phyloP scores from a whole-genome alignment of 2,329 filamentous ascomycete species.

The Ceratocystis cacaofunesta region DNA sequence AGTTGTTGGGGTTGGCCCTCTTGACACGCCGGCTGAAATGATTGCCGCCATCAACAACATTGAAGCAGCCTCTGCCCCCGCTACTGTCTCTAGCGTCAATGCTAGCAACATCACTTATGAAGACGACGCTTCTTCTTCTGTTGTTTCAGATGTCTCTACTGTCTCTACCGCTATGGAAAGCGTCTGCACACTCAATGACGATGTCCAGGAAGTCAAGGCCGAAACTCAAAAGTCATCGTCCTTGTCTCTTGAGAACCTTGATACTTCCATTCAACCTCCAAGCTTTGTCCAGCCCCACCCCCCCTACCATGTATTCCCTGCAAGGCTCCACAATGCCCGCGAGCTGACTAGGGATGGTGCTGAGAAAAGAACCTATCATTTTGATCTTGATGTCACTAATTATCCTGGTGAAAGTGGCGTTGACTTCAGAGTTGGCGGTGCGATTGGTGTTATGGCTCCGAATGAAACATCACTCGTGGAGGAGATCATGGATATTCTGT shows the following conservation, averaged over 20 bases:
- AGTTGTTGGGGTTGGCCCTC: conserved; percentile 1
- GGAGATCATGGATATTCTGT: conserved; percentile 66
- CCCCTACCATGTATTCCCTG: conserved; percentile 80
- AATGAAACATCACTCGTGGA: conserved; percentile 68
- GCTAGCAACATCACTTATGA: background rate
- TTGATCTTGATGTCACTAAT: conserved; percentile 89
- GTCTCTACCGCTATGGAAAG: conserved; percentile 33
- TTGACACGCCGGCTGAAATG: conserved; percentile 16
- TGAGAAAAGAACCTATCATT: conserved; percentile 94
- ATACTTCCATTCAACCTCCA: conserved; percentile 59
- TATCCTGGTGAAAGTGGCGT: conserved; percentile 73
- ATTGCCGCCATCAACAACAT: conserved; percentile 16
- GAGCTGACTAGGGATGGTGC: conserved; percentile 79
- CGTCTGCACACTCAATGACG: conserved; percentile 6
- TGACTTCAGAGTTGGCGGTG: conserved; percentile 93
- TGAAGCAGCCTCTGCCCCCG: background rate
- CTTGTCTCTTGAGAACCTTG: conserved; percentile 28
- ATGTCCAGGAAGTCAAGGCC: conserved; percentile 10
- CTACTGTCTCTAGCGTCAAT: background rate
- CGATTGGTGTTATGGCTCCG: conserved; percentile 82
- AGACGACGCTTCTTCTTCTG: background rate
- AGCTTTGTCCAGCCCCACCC: conserved; percentile 87
- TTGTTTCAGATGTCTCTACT: conserved; percentile 27
- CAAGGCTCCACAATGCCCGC: conserved; percentile 69
- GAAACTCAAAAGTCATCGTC: conserved; percentile 22